Base-by-base conservation (phyloP, 2,329 filamentous ascomycete genomes). In the Gyromitra esculenta region DNA sequence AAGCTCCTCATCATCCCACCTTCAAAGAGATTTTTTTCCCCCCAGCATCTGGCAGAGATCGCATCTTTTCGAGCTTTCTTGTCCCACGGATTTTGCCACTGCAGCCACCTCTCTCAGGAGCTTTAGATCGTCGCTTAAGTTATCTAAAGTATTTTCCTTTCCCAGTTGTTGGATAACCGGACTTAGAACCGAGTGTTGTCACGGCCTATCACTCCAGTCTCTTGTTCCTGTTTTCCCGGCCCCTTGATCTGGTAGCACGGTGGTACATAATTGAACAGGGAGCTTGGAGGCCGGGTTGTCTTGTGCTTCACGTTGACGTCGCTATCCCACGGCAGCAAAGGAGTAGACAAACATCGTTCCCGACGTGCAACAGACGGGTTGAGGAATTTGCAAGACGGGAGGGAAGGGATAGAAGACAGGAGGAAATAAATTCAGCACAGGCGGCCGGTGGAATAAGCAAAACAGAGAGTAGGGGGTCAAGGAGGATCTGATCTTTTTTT, bases 371-470 rank as follows among this genome's bases (percentile, higher is more conserved):
- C 70, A 73, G 68, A 39, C 31, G 45, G 35, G 63, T 50, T 31
- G 57, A 70, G 41, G 54, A 62, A 54, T 48, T 45, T 57, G 64
- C 52, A 57, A 15, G 59, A 72, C 59, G 52, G 59, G 57, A 57
- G 59, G 37, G 70, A 64, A 75, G 65, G 63, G 75, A 75, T 73
- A 73, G 65, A 70, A 73, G 18, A 50, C 67, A 63, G 69, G 60
- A 70, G 65, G 64, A 62, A 69, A 45, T 74, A 60, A 59, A 77
- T 65, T 50, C 64, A 77, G 71, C 71, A 77, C 71, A 66, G 75
- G 48, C 75, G 25, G 25, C 64, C 50, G 59, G 54, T 70, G 37
- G 39, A 77, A 70, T 64, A 77, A 70, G 59, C 71, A 70, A 75
- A 65, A 39, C 41, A 48, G 18, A 13, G 48, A 73, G 25, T 31